Evolutionary conservation across 108 stramenopile genomes (phyloP), one percentile per base, ranked within the genome.

Genomic region (Nitzschia inconspicua): DNA sequence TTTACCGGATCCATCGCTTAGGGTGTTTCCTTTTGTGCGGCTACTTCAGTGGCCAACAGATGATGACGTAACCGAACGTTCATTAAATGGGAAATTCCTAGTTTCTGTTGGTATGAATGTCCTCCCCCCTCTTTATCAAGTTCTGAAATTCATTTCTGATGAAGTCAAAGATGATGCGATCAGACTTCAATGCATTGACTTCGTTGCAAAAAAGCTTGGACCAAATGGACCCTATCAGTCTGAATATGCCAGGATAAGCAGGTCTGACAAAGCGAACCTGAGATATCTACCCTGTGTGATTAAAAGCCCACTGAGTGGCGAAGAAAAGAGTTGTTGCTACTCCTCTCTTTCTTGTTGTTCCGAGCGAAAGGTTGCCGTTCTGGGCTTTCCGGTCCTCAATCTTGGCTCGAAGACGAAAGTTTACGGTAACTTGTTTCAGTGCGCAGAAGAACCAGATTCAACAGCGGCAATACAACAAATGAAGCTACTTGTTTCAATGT

Each of bases 21-120:
- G 73, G 40, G 68, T 82, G 5, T 85, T 86, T 56, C 79, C 85
- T 9, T 87, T 83, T 49, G 64, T 83, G 0, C 66, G 56, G 31
- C 57, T 85, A 28, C 68, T 91, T 10, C 83, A 87, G 46, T 91
- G 89, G 89, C 83, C 83, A 16, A 66, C 75, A 8, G 75, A 82
- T 29, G 81, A 66, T 20, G 81, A 82, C 56, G 19, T 80, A 9
- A 54, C 76, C n/a, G 77, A 63, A 20, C 49, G 62, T n/a, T 75
- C 73, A 13, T 53, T 51, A 4, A 73, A 82, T 48, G 85, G 89
- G 14, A 70, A 68, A 29, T 90, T 90, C 39, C 63, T 90, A 31
- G 44, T 72, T 0, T 61, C 76, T 19, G 65, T 90, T 1, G 89
- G 89, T 4, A 51, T 77, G 31, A 66, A 69, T 19, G 59, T 63